Conservation (phyloP, 2,329 filamentous ascomycete species). For the Alternaria postmessia region DNA sequence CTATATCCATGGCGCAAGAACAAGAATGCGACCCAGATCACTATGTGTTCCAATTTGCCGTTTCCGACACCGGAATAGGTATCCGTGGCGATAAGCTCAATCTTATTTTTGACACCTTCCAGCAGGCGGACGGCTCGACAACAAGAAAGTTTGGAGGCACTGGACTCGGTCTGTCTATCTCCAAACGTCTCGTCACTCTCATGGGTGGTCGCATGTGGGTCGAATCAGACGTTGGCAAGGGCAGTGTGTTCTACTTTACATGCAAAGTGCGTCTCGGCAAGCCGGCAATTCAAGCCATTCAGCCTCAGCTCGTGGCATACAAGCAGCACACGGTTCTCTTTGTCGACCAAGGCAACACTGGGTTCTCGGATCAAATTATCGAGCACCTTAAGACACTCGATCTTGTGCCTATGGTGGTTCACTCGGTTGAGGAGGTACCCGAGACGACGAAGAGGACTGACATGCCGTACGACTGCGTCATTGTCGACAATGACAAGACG, state of each 20-base stretch:
- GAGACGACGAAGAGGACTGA: constrained; percentile 55
- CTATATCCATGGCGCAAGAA: constrained; percentile 77
- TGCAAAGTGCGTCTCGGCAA: constrained; percentile 87
- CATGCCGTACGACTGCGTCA: constrained; percentile 89
- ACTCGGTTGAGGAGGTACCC: constrained; percentile 73
- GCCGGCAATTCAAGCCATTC: constrained; percentile 78
- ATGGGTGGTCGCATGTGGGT: constrained; percentile 99
- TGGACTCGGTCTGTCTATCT: constrained; percentile 91
- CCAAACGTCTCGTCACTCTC: constrained; percentile 89
- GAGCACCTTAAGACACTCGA: constrained; percentile 80
- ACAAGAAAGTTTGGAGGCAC: constrained; percentile 96
- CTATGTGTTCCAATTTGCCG: constrained; percentile 94
- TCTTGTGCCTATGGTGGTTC: constrained; percentile 83
- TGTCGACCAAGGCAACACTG: constrained; percentile 88
- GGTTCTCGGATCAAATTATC: constrained; percentile 77
- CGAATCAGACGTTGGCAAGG: constrained; percentile 87
- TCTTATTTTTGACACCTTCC: constrained; percentile 98
- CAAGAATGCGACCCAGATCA: constrained; percentile 74
- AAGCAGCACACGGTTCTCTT: constrained; percentile 91
- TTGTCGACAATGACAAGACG: constrained; percentile 92
- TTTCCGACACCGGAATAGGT: constrained; percentile 95
- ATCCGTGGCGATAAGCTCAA: constrained; percentile 95
- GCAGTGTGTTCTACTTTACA: constrained; percentile 96
- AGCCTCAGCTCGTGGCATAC: constrained; percentile 88
- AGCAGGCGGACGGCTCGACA: constrained; percentile 96